Percentiles rank a stretch among this genome's conserved stretches.
phyloP scores from a whole-genome alignment of 495 filamentous ascomycete species.

The Podospora sp. region DNA sequence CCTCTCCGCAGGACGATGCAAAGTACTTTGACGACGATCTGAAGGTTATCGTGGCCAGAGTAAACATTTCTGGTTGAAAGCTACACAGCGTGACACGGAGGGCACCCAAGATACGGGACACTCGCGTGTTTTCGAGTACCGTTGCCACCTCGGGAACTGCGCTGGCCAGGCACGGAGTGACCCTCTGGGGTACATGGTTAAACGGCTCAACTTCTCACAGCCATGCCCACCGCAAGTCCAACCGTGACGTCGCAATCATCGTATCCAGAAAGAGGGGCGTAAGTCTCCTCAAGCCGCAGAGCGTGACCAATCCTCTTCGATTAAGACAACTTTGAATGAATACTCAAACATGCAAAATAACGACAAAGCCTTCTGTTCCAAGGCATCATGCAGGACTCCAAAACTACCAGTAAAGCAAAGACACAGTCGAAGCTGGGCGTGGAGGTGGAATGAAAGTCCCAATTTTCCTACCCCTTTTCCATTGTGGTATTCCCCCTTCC shows the following conservation, averaged over 20 bases:
- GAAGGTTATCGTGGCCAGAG: not conserved
- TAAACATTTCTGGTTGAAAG: not conserved
- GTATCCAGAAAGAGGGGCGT: not conserved
- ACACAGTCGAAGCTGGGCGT: not conserved
- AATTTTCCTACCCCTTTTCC: constrained; percentile 6
- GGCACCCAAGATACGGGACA: not conserved
- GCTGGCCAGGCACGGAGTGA: constrained; percentile 19
- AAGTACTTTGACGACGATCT: constrained; percentile 9
- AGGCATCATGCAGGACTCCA: constrained; percentile 14
- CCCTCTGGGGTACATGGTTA: constrained; percentile 2
- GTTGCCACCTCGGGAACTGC: constrained; percentile 14
- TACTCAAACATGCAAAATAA: constrained; percentile 19
- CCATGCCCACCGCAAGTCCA: not conserved
- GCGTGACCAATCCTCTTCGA: not conserved
- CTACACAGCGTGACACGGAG: constrained; percentile 10
- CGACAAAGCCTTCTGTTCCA: constrained; percentile 15
- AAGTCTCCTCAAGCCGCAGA: not conserved
- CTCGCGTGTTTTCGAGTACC: not conserved
- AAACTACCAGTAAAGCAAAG: constrained; percentile 6
- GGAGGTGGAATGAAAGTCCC: constrained; percentile 1
- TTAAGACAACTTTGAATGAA: constrained; percentile 2
- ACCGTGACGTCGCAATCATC: not conserved
- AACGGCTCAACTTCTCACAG: not conserved
- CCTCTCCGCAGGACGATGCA: not conserved
- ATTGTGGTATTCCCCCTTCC: not conserved